Percentiles rank a stretch among this genome's conserved stretches.
Conservation (phyloP, 2,329 filamentous ascomycete genomes). For the Microdochium paspali region DNA sequence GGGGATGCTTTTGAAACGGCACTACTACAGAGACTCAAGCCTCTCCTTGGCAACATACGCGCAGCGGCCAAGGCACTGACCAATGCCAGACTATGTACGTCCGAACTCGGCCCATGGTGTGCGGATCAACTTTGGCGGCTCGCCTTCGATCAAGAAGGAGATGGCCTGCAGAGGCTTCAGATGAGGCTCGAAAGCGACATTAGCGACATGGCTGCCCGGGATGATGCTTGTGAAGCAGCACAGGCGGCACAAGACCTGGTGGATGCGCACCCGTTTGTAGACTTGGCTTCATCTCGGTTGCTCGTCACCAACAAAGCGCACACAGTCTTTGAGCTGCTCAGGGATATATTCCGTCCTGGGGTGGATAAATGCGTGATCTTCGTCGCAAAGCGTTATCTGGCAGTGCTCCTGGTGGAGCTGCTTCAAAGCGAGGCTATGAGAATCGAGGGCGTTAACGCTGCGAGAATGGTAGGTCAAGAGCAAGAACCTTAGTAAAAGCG, state of each 20-base stretch:
- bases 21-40: slow-evolving; percentile 49
- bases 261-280: slow-evolving; percentile 34
- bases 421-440: slow-evolving; percentile 47
- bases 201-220: slow-evolving; percentile 13
- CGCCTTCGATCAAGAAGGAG: slow-evolving; percentile 53
- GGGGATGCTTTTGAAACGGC: slow-evolving; percentile 48
- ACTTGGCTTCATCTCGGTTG: slow-evolving; percentile 16
- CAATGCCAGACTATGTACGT: slow-evolving; percentile 49
- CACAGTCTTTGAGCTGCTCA: slow-evolving; percentile 50
- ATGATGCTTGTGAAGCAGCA: slow-evolving; percentile 30
- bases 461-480: slow-evolving; percentile 43
- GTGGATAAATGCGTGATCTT: slow-evolving; percentile 77
- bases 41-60: slow-evolving; percentile 26
- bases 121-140: slow-evolving; percentile 74
- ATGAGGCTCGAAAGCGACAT: slow-evolving; percentile 37
- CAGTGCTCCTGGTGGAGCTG: slow-evolving; percentile 60
- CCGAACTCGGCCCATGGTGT: slow-evolving; percentile 72
- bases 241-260: slow-evolving; percentile 49
- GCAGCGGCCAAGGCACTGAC: slow-evolving; percentile 47
- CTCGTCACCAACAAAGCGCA: slow-evolving; percentile 66
- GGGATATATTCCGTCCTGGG: slow-evolving; percentile 48
- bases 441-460: slow-evolving; percentile 44
- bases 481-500: no score
- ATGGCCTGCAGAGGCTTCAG: slow-evolving; percentile 43
- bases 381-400: slow-evolving; percentile 69